phyloP scores from a whole-genome alignment of 306 rosid species.

The barrel medic (Medicago truncatula) region MtrunA17r5.0-ANR NC_053049.1:2097001-2097500 shows the following conservation, averaged over 20 bases:
- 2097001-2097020: slow-evolving; percentile 19
- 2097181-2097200: slow-evolving; percentile 63
- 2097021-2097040: slow-evolving; percentile 28
- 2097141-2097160: not conserved
- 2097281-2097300: slow-evolving; percentile 77
- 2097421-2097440: slow-evolving; percentile 93
- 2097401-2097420: slow-evolving; percentile 81
- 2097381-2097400: slow-evolving; percentile 88
- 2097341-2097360: slow-evolving; percentile 55
- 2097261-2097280: slow-evolving; percentile 60
- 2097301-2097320: slow-evolving; percentile 91
- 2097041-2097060: slow-evolving; percentile 35
- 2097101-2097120: not conserved
- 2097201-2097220: slow-evolving; percentile 72
- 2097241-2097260: slow-evolving; percentile 42
- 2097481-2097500: not conserved
- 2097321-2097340: slow-evolving; percentile 75
- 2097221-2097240: slow-evolving; percentile 40
- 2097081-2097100: slow-evolving; percentile 18
- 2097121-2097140: not conserved
- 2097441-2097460: slow-evolving; percentile 77
- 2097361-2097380: slow-evolving; percentile 75
- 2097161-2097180: not conserved
- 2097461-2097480: slow-evolving; percentile 68
- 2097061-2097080: slow-evolving; percentile 16